Base-by-base conservation (phyloP, 2,329 filamentous ascomycete genomes). In the Aspergillus sp. region DNA sequence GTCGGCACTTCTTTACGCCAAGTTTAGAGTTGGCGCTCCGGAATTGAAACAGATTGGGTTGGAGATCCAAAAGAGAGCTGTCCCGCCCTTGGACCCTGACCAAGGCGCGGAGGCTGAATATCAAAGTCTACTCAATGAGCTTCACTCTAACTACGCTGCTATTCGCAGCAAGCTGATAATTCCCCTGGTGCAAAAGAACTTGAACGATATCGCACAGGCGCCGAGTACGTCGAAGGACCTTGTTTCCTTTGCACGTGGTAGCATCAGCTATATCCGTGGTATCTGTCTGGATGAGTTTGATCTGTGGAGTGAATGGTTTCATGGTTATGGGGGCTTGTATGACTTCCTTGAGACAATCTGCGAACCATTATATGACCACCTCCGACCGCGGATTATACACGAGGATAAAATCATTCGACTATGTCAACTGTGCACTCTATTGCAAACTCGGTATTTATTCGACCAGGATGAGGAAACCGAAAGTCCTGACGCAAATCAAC, bases 1-100 rank as follows among this genome's bases (percentile, higher is more conserved):
- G 74, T 88, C 86, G 19, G 84, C 86, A 9, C 70, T 89, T 8
- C 72, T 89, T 2, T 89, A 89, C 61, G 85, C 86, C 17, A 89
- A 88, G 59, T 89, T 88, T 56, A 77, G 85, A 22, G 82, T 87
- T 20, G 82, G 82, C 42, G 86, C 86, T 2, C 78, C 82, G 3
- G 83, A 87, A 57, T 70, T 89, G 49, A 86, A 88, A 66, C 77
- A 80, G 49, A 77, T 89, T 40, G 86, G 85, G 8, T 69, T 85
- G 19, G 84, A 87, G 61, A 86, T 87, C 35, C 84, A 87, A 60
- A 87, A 86, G 65, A 76, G 84, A 61, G 84, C 82, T 10, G 79
- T 84, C 2, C 72, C 80, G 14, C 81, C 84, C 3, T 73, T 82
- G 33, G 84, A 84, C 49, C 79, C 80, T 5, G 80, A 84, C 22